These are phyloP conservation scores for Geotrichum phurueaensis DNA, from an alignment of 1,139 yeast genomes.

Conservation along the genomic window DNA sequence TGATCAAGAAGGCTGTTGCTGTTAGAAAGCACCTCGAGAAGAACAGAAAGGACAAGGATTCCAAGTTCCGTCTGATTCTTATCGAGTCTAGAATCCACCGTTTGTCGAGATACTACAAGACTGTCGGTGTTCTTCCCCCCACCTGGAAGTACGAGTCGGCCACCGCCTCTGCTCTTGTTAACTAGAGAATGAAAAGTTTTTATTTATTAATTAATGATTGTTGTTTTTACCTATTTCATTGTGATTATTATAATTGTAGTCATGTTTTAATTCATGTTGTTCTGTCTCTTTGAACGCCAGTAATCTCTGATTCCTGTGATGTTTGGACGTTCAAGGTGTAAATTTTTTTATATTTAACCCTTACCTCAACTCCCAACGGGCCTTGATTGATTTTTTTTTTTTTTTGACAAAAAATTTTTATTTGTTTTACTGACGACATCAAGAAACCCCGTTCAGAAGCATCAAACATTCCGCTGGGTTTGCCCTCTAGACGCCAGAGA, in stretches of 20 bases:
- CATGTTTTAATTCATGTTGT: not conserved
- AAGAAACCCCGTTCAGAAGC: not conserved
- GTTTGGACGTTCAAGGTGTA: no score
- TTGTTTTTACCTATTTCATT: no score
- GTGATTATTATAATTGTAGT: not conserved
- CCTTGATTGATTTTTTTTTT: not conserved
- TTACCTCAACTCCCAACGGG: conserved; percentile 7
- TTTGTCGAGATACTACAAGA: conserved; percentile 99
- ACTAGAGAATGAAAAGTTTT: conserved; percentile 44
- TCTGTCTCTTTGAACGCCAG: not conserved
- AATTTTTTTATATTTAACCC: not conserved
- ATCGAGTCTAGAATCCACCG: conserved; percentile 99
- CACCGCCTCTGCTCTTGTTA: conserved; percentile 99
- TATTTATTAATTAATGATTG: conserved; percentile 2
- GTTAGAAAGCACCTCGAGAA: conserved; percentile 99
- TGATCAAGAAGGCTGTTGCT: conserved; percentile 98
- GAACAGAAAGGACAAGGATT: conserved; percentile 99
- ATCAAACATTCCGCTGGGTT: not conserved
- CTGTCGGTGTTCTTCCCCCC: conserved; percentile 97
- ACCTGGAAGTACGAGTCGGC: conserved; percentile 99
- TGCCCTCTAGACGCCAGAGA: not conserved
- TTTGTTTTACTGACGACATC: not conserved
- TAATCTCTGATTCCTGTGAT: no score
- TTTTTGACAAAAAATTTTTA: not conserved
- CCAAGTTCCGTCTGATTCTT: conserved; percentile 99